Percentiles rank a stretch among this genome's conserved stretches.
phyloP scores from a whole-genome alignment of 176 grass and related monocot species.

The Bonia amplexicaulis region DNA sequence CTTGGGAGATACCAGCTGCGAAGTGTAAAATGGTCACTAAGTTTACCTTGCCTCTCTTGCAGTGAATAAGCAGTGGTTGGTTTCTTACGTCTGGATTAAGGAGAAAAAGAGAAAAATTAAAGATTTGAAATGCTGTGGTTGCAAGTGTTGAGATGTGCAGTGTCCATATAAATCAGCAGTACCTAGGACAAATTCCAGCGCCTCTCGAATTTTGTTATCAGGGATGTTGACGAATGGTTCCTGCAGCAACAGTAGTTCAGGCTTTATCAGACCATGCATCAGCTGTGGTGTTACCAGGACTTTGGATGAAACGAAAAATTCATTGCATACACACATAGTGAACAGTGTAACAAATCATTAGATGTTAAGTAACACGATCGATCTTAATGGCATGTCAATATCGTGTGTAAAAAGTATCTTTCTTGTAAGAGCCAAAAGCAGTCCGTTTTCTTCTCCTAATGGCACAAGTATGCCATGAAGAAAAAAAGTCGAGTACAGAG shows the following conservation, averaged over 20 bases:
- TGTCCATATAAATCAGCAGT: neutral
- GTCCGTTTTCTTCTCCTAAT: constrained; percentile 2
- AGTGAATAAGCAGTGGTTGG: constrained; percentile 79
- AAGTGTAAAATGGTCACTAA: neutral
- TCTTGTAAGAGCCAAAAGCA: neutral
- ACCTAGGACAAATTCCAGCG: constrained; percentile 79
- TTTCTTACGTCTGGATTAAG: constrained; percentile 54
- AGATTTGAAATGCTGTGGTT: constrained; percentile 14
- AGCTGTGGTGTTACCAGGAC: neutral
- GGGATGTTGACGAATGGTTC: constrained; percentile 62
- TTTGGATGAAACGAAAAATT: neutral
- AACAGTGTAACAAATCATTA: neutral
- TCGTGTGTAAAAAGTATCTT: neutral
- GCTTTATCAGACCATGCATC: neutral
- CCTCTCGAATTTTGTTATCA: constrained; percentile 60
- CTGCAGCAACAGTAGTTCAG: constrained; percentile 35
- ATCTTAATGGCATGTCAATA: neutral
- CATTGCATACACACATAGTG: neutral
- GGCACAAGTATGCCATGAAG: neutral
- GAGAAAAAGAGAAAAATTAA: constrained; percentile 1
- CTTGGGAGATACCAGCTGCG: neutral
- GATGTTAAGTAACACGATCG: neutral
- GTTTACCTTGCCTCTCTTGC: constrained; percentile 73
- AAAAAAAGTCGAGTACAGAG: neutral
- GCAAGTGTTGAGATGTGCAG: neutral